Evolutionary conservation across 2,329 filamentous ascomycete genomes (phyloP).

Genomic region (Alternaria gansuensis): DNA sequence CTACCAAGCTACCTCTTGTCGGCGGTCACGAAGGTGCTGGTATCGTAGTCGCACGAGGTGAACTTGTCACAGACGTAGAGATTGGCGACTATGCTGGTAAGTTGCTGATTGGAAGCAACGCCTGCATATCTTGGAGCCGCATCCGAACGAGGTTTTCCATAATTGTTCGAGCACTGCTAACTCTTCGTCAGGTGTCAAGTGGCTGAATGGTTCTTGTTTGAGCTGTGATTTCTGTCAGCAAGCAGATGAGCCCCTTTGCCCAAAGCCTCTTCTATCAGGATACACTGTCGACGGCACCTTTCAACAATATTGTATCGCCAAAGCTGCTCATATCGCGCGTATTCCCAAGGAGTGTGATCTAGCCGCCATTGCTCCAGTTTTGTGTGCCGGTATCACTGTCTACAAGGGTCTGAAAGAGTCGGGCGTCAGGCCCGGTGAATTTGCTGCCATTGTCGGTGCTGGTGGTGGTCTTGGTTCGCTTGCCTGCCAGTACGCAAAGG

Average conservation of each 20-base stretch:
- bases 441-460: constrained; percentile 84
- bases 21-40: constrained; percentile 84
- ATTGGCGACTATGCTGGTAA: constrained; percentile 79
- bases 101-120: neutral
- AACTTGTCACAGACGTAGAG: constrained; percentile 76
- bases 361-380: constrained; percentile 78
- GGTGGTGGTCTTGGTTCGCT: constrained; percentile 83
- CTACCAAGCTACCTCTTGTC: constrained; percentile 83
- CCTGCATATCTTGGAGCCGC: neutral
- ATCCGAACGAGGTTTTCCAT: neutral
- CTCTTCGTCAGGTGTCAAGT: constrained; percentile 70
- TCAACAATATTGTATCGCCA: constrained; percentile 90
- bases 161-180: constrained; percentile 3
- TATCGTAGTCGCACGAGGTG: constrained; percentile 80
- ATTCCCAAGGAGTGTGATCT: constrained; percentile 80
- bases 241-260: constrained; percentile 83
- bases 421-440: constrained; percentile 75
- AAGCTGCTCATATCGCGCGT: constrained; percentile 83
- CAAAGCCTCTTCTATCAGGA: constrained; percentile 77
- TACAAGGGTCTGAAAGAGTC: constrained; percentile 94
- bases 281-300: constrained; percentile 94
- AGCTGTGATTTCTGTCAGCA: constrained; percentile 83
- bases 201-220: constrained; percentile 89
- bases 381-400: constrained; percentile 87
- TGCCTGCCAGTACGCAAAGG: constrained; percentile 86